Conservation (phyloP, 768 basidiomycete genomes). For the Tulasnella sp. region DNA sequence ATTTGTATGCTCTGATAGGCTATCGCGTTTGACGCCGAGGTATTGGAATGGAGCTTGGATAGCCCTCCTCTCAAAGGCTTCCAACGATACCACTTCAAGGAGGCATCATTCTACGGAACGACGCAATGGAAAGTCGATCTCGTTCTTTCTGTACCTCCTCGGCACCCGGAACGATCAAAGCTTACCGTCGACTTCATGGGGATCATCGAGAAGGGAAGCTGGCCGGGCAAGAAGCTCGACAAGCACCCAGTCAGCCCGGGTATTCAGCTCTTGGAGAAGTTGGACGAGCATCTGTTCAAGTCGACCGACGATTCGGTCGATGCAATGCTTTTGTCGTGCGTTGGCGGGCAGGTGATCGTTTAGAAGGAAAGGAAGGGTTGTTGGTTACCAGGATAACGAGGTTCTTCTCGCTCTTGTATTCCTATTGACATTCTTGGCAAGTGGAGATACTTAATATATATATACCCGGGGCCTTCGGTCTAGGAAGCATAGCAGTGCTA, state of each 20-base stretch:
- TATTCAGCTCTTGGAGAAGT: conserved; percentile 59
- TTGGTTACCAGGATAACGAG: not conserved
- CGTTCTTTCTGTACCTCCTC: conserved; percentile 42
- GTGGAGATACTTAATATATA: not conserved
- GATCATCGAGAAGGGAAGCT: conserved; percentile 73
- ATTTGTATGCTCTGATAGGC: conserved; percentile 31
- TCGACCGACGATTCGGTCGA: conserved; percentile 52
- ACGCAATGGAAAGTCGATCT: conserved; percentile 66
- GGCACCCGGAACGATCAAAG: conserved; percentile 16
- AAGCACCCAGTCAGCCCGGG: conserved; percentile 37
- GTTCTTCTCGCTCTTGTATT: not conserved
- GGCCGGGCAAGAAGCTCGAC: conserved; percentile 53
- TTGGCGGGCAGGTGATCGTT: conserved; percentile 46
- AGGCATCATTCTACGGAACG: conserved; percentile 74
- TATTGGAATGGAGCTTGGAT: conserved; percentile 74
- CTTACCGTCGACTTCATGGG: conserved; percentile 67
- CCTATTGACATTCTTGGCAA: not conserved
- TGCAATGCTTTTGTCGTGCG: conserved; percentile 42
- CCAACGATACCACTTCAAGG: conserved; percentile 81
- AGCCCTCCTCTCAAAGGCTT: conserved; percentile 63
- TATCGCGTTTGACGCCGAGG: conserved; percentile 84
- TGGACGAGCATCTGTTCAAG: conserved; percentile 65
- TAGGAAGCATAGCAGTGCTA: too few relatives aligned
- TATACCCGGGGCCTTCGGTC: not conserved
- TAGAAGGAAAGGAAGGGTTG: not conserved